Evolutionary conservation across 345 rosid genomes (phyloP).

Genomic region (Trapa incisa): DNA sequence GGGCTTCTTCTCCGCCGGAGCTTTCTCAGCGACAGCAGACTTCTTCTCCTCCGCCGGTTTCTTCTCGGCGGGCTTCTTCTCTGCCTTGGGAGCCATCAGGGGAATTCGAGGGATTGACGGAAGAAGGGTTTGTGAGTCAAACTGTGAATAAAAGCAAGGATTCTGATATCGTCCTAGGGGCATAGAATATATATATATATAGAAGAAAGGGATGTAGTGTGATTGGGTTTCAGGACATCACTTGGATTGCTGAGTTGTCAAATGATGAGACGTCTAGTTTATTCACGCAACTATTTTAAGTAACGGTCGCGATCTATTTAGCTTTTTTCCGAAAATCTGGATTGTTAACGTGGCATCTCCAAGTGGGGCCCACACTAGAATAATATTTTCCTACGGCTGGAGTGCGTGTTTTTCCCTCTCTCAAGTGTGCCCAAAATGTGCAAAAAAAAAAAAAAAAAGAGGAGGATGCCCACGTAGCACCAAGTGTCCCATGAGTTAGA

Average conservation of each 20-base stretch:
- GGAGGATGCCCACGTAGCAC: no score
- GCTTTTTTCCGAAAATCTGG: not conserved
- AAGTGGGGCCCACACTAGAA: slow-evolving; percentile 17
- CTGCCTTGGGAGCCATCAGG: slow-evolving; percentile 46
- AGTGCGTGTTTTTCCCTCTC: no score
- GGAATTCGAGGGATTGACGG: not conserved
- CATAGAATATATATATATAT: not conserved
- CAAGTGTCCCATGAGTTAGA: no score
- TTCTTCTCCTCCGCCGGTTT: slow-evolving; percentile 49
- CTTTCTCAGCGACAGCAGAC: slow-evolving; percentile 42
- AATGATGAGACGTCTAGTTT: not conserved
- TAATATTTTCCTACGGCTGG: no score
- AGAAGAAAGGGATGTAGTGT: not conserved
- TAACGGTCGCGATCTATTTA: slow-evolving; percentile 1
- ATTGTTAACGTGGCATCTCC: slow-evolving; percentile 2
- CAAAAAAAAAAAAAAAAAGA: no score
- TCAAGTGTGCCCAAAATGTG: no score
- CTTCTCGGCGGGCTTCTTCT: slow-evolving; percentile 57
- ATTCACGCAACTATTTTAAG: not conserved
- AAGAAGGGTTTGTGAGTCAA: not conserved
- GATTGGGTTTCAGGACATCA: not conserved
- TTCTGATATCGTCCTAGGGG: not conserved
- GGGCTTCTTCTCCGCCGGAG: slow-evolving; percentile 68
- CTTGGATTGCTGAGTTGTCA: slow-evolving; percentile 6
- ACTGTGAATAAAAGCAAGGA: no score